Conservation (phyloP, 1,284 basidiomycete genomes). For the Boletus albobrunnescens region DNA sequence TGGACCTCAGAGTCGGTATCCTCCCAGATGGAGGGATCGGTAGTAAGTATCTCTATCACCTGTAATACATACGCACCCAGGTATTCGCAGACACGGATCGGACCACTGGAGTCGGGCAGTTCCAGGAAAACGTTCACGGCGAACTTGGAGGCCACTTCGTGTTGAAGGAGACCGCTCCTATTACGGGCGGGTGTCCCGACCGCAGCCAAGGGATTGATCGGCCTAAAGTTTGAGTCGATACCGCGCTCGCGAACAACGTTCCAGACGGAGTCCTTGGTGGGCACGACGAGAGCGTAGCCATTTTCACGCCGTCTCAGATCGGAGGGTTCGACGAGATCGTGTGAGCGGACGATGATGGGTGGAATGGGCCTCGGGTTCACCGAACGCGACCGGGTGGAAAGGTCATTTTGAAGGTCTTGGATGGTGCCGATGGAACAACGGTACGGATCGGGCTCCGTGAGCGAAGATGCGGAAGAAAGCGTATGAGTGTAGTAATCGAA, state of each 20-base stretch:
- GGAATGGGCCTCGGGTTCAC: slow-evolving; percentile 21
- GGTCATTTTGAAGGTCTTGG: slow-evolving; percentile 6
- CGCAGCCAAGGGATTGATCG: background rate
- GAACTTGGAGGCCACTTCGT: slow-evolving; percentile 19
- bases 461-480: background rate
- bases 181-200: no score
- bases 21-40: no score
- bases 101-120: background rate
- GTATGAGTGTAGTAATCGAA: slow-evolving; percentile 8
- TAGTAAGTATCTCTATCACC: no score
- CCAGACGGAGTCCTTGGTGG: slow-evolving; percentile 19
- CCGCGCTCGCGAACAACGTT: slow-evolving; percentile 9
- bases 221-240: slow-evolving; percentile 8
- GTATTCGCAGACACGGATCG: slow-evolving; percentile 15
- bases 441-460: background rate
- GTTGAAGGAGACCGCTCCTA: no score
- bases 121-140: slow-evolving; percentile 31
- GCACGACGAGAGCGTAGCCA: slow-evolving; percentile 11
- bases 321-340: slow-evolving; percentile 15
- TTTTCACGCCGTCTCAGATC: background rate
- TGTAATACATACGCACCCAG: slow-evolving; percentile 25
- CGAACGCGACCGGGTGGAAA: no score
- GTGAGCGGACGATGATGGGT: slow-evolving; percentile 13
- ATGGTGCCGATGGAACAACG: slow-evolving; percentile 11
- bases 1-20: no score